A percentile compares a stretch with the other conserved stretches of the same genome.
phyloP scores from a whole-genome alignment of 345 rosid species.

The Salix caprea region DNA sequence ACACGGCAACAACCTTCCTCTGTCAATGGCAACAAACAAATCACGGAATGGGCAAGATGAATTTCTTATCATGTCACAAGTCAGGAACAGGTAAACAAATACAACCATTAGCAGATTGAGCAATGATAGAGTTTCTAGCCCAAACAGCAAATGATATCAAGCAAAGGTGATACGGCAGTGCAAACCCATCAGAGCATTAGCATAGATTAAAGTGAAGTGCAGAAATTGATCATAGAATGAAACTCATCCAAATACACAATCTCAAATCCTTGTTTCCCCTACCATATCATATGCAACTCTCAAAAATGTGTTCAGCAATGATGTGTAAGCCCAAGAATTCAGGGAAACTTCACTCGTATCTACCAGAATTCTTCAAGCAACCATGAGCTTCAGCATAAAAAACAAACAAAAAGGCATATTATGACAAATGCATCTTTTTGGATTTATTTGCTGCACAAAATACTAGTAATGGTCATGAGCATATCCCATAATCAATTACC shows the following conservation, averaged over 20 bases:
- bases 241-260: not conserved
- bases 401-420: too few relatives aligned
- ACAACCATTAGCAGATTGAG: not conserved
- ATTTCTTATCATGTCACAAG: not conserved
- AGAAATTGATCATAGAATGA: not conserved
- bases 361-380: not conserved
- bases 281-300: not conserved
- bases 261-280: not conserved
- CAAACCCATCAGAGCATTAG: too few relatives aligned
- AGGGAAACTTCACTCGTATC: not conserved
- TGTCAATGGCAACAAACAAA: not conserved
- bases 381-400: not conserved
- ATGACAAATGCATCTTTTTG: too few relatives aligned
- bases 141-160: not conserved
- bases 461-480: not conserved
- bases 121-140: not conserved
- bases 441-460: not conserved
- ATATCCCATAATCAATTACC: not conserved
- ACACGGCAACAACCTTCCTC: not conserved
- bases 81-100: not conserved
- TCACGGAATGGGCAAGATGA: not conserved
- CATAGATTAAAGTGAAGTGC: too few relatives aligned
- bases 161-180: not conserved
- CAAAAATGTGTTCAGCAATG: not conserved
- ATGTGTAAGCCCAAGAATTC: not conserved